Conservation (phyloP, 306 rosid species). For the Psophocarpus tetragonolobus region DNA sequence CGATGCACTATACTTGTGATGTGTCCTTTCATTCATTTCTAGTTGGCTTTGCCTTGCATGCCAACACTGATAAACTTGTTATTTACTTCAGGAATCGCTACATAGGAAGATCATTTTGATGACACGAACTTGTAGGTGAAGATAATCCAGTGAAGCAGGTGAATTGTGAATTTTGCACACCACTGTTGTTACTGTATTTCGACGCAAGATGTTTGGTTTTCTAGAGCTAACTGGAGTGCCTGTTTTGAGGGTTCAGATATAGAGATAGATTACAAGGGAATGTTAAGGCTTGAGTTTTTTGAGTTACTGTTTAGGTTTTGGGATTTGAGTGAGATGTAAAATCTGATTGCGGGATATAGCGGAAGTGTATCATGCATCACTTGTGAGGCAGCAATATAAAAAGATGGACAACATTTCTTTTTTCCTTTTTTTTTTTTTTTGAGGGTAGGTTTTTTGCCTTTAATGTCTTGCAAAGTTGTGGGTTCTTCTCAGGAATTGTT, state of each 20-base stretch:
- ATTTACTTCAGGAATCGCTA: conserved; percentile 69
- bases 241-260: conserved; percentile 72
- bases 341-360: conserved; percentile 99
- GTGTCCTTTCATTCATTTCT: background rate
- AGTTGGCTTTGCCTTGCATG: conserved; percentile 19
- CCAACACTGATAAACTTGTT: conserved; percentile 32
- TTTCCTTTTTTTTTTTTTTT: background rate
- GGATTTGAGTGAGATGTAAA: conserved; percentile 98
- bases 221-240: conserved; percentile 81
- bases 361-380: conserved; percentile 92
- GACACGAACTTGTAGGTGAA: conserved; percentile 64
- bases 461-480: conserved; percentile 64
- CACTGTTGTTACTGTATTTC: conserved; percentile 63
- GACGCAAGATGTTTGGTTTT: conserved; percentile 56
- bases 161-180: conserved; percentile 76
- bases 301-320: conserved; percentile 63
- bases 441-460: conserved; percentile 58
- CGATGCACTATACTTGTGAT: background rate
- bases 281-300: conserved; percentile 84
- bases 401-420: conserved; percentile 44
- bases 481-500: conserved; percentile 63
- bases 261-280: conserved; percentile 79
- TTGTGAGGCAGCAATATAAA: conserved; percentile 71
- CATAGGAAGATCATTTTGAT: conserved; percentile 69
- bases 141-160: conserved; percentile 77